Evolutionary conservation across 345 rosid genomes (phyloP).

Genomic region (Rhizophora mangle): DNA sequence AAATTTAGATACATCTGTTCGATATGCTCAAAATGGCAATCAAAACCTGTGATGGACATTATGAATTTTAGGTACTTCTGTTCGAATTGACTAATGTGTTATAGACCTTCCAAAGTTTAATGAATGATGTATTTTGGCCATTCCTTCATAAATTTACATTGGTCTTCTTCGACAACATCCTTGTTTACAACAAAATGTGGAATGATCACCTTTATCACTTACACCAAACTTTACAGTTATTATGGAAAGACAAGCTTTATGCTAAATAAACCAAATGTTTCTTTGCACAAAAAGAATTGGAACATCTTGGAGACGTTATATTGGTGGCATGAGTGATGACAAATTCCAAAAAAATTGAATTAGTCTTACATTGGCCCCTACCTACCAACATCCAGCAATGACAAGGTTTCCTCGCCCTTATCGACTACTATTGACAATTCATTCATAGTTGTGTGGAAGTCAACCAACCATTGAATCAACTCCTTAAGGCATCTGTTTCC

Average conservation of each 20-base stretch:
- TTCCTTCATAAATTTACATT: background rate
- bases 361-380: background rate
- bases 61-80: background rate
- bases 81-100: background rate
- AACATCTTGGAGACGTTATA: background rate
- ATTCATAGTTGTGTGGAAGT: background rate
- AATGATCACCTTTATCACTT: background rate
- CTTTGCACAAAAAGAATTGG: background rate
- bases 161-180: background rate
- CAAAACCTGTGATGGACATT: background rate
- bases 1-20: background rate
- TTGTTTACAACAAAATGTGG: background rate
- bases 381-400: background rate
- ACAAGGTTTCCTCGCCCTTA: background rate
- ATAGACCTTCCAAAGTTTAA: background rate
- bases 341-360: background rate
- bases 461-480: background rate
- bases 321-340: rapidly evolving
- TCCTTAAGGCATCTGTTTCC: background rate
- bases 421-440: background rate
- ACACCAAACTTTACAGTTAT: background rate
- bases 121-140: background rate
- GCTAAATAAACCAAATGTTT: background rate
- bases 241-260: background rate
- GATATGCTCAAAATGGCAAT: background rate